Conservation (phyloP, 2,329 filamentous ascomycete species). For the Thielaviopsis punctulata region DNA sequence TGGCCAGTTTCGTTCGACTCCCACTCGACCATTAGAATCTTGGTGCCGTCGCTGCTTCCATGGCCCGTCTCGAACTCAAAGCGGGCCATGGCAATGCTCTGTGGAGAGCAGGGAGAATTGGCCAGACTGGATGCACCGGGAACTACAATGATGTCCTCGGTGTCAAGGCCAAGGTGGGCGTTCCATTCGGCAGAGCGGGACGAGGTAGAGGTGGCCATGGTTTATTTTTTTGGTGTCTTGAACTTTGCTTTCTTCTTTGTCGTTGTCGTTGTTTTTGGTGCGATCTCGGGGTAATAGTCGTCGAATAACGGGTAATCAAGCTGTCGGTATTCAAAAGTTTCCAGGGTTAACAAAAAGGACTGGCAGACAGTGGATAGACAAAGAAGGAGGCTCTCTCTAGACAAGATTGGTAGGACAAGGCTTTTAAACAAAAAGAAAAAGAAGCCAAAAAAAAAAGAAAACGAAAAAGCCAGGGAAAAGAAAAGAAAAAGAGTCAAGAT, state of each 20-base stretch:
- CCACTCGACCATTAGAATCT: conserved; percentile 90
- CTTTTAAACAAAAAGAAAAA: background rate
- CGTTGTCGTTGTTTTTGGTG: background rate
- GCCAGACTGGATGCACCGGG: background rate
- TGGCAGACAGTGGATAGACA: background rate
- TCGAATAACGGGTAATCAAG: background rate
- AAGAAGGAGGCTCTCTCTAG: background rate
- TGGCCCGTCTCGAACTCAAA: conserved; percentile 67
- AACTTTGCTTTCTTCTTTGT: background rate
- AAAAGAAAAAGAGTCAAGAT: background rate
- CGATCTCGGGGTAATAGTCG: background rate
- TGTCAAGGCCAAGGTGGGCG: conserved; percentile 5
- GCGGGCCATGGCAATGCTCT: conserved; percentile 27
- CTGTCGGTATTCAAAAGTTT: background rate
- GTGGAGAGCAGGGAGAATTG: conserved; percentile 6
- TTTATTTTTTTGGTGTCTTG: background rate
- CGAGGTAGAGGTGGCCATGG: background rate
- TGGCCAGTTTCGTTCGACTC: conserved; percentile 23
- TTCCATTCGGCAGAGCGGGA: conserved; percentile 4
- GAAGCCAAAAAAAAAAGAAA: background rate
- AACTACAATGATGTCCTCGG: conserved; percentile 5
- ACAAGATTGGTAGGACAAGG: background rate
- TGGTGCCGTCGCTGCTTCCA: conserved; percentile 66
- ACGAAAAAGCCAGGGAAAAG: background rate
- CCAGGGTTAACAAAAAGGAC: background rate